Percentiles rank a stretch among this genome's conserved stretches.
phyloP scores from a whole-genome alignment of 352 stramenopile species.

The Saprolegnia parasitica region DNA sequence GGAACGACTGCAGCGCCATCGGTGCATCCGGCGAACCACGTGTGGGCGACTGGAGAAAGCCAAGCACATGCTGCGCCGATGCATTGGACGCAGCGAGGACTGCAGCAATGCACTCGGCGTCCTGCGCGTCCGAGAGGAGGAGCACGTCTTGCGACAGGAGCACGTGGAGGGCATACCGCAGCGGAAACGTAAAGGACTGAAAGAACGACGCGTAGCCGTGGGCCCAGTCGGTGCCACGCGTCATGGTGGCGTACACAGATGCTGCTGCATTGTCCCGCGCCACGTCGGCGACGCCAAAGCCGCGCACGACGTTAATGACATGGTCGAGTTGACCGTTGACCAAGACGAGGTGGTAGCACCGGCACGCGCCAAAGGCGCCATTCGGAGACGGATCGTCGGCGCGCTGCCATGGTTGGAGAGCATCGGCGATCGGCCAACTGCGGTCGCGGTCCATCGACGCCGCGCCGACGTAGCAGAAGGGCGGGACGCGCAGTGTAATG shows the following conservation, averaged over 20 bases:
- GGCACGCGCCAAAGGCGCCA: slow-evolving; percentile 1
- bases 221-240: neutral
- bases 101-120: neutral
- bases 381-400: too few relatives aligned
- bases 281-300: neutral
- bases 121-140: neutral
- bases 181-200: neutral
- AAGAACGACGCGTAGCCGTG: neutral
- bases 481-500: too few relatives aligned
- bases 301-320: neutral
- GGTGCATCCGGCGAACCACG: too few relatives aligned
- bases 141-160: neutral
- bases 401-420: too few relatives aligned
- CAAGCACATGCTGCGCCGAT: neutral
- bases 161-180: slow-evolving; percentile 20
- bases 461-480: too few relatives aligned
- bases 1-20: neutral
- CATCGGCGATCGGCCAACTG: too few relatives aligned
- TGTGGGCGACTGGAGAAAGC: neutral
- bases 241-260: neutral
- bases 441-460: too few relatives aligned
- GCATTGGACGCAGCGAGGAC: neutral
- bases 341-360: slow-evolving; percentile 1
- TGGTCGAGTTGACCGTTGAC: neutral
- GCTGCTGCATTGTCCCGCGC: neutral